Evolutionary conservation across 106 monocot genomes (phyloP), one percentile per base, ranked within the genome.

Genomic region (Apostasia ramifera): DNA sequence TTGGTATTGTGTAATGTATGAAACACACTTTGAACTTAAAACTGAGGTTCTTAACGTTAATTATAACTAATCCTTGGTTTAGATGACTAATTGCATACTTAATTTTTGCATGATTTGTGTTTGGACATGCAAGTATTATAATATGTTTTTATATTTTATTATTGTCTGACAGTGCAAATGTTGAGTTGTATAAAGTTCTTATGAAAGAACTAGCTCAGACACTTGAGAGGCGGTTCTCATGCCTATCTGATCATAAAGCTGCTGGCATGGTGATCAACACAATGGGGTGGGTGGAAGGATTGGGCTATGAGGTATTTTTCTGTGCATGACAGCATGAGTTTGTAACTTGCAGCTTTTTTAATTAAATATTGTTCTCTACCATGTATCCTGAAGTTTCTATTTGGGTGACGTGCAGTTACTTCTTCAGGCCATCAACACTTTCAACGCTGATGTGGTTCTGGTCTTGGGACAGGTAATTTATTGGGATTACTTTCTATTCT

Each of bases 211-310:
- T 97, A 44, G 92, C 92, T 10, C 80, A 78, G 67, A 97, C 86
- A 6, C 66, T 97, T 42, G 95, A 97, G 68, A 89, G 67, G 67
- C 92, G 89, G 55, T 92, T 97, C 61, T 68, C 80, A 8, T 86
- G 95, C 45, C 86, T 92, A 74, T 56, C 80, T 70, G 95, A 97
- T 79, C 86, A 89, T 52, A 86, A 89, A 79, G 92, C 86, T 82
- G 85, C 95, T 66, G 95, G 95, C 47, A 97, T 97, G 95, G 86
- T 97, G 61, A 92, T 97, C 75, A 97, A 97, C 67, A 97, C 95
- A 2, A 97, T 97, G 95, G 95, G 95, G 41, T 97, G 95, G 95
- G 84, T 92, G 9, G 95, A 97, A 81, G 89, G 92, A 51, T 76
- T 97, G 76, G 95, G 95, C 3, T 92, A 92, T 59, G 88, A 92